These are phyloP conservation scores for Candida andamanensis DNA, from an alignment of 805 yeast genomes.

Conservation along the genomic window DNA sequence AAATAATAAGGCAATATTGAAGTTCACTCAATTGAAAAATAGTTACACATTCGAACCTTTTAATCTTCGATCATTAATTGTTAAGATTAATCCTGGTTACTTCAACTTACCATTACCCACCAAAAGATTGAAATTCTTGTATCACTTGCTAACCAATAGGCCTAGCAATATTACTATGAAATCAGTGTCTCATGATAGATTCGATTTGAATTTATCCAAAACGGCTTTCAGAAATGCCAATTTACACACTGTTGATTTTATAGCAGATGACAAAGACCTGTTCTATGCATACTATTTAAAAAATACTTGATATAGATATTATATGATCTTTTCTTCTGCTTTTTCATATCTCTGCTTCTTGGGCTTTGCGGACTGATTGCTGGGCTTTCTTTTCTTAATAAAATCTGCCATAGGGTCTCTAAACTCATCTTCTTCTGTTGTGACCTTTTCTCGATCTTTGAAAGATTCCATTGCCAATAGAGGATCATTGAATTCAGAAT, in stretches of 20 bases:
- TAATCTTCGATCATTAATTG: slow-evolving; percentile 30
- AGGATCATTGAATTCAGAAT: slow-evolving; percentile 2
- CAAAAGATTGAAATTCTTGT: slow-evolving; percentile 3
- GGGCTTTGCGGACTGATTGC: too few relatives aligned
- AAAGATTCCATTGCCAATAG: not conserved
- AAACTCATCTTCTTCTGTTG: slow-evolving; percentile 22
- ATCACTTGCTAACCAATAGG: slow-evolving; percentile 5
- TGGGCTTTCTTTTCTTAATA: slow-evolving; percentile 5
- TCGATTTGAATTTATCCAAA: slow-evolving; percentile 14
- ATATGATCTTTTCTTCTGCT: not conserved
- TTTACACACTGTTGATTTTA: slow-evolving; percentile 28
- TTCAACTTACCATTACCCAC: slow-evolving; percentile 34
- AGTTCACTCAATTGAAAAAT: slow-evolving; percentile 34
- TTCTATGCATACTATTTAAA: slow-evolving; percentile 22
- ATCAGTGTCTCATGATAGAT: slow-evolving; percentile 18
- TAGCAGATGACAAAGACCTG: slow-evolving; percentile 23
- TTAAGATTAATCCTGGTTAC: slow-evolving; percentile 33
- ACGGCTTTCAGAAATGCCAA: slow-evolving; percentile 29
- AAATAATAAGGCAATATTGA: slow-evolving; percentile 72
- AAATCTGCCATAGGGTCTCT: slow-evolving; percentile 29
- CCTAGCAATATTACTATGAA: slow-evolving; percentile 22
- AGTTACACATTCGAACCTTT: slow-evolving; percentile 17
- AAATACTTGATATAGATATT: slow-evolving; percentile 1
- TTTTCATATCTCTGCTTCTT: not conserved
- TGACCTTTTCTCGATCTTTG: not conserved